phyloP scores from a whole-genome alignment of 495 filamentous ascomycete species.

The Penicillium atrosanguineum region DNA sequence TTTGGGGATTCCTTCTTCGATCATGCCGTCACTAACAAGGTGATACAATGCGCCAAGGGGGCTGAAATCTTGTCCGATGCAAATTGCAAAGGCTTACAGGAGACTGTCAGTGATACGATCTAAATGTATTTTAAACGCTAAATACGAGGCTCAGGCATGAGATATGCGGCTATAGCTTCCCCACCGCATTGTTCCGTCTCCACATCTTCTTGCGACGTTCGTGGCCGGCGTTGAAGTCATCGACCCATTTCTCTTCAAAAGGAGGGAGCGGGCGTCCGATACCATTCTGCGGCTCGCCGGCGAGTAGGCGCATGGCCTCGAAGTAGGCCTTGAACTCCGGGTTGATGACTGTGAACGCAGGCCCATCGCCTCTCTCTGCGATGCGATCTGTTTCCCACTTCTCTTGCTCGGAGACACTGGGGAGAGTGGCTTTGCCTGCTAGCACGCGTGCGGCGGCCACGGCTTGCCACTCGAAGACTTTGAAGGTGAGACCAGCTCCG shows the following conservation, averaged over 20 bases:
- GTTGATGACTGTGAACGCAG: conserved; percentile 47
- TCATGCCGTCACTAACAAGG: too few relatives aligned
- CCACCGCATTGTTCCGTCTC: conserved; percentile 35
- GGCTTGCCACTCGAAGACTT: conserved; percentile 61
- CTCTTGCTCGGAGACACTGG: conserved; percentile 37
- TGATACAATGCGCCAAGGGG: neutral
- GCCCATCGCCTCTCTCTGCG: conserved; percentile 45
- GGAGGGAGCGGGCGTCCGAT: conserved; percentile 42
- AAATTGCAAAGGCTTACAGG: neutral
- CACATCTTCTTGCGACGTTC: conserved; percentile 51
- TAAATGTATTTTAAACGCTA: neutral
- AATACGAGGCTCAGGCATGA: neutral
- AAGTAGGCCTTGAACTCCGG: conserved; percentile 58
- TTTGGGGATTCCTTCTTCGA: too few relatives aligned
- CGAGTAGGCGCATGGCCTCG: conserved; percentile 44
- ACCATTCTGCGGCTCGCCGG: conserved; percentile 40
- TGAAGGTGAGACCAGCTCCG: conserved; percentile 56
- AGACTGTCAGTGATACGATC: neutral
- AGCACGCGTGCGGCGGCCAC: conserved; percentile 54
- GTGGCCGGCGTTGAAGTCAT: conserved; percentile 49
- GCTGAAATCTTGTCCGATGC: neutral
- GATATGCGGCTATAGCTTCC: conserved; percentile 1
- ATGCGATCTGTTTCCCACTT: conserved; percentile 54
- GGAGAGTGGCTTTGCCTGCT: conserved; percentile 49
- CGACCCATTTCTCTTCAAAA: conserved; percentile 48